These are phyloP conservation scores for Paecilomyces niveus DNA, from an alignment of 2,329 filamentous ascomycete species.

Conservation along the genomic window DNA sequence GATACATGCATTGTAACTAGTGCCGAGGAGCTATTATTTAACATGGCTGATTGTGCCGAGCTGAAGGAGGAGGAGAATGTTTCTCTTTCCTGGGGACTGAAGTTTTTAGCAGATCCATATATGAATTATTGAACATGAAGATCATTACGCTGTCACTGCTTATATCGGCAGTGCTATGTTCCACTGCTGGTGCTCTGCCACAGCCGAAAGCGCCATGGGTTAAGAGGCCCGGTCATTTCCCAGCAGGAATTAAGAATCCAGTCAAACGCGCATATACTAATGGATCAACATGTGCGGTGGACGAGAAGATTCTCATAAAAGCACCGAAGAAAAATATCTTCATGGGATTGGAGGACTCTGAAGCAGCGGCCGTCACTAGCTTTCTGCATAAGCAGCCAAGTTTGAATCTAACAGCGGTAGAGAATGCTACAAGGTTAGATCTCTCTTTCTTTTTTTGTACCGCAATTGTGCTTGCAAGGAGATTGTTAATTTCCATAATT, in stretches of 20 bases:
- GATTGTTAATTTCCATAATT: background rate
- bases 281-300: background rate
- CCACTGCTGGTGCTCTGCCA: background rate
- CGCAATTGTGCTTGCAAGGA: background rate
- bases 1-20: background rate
- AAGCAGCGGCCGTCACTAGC: conserved; percentile 5
- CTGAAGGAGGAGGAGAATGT: background rate
- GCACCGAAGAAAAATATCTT: conserved; percentile 7
- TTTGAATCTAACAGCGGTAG: conserved; percentile 7
- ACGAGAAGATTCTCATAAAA: background rate
- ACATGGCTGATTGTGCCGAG: background rate
- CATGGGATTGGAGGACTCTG: conserved; percentile 1
- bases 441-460: too few species aligned
- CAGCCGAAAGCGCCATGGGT: background rate
- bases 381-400: conserved; percentile 4
- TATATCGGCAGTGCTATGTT: background rate
- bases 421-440: conserved; percentile 3
- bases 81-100: background rate
- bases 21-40: background rate
- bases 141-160: background rate
- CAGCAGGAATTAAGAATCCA: background rate
- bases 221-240: background rate
- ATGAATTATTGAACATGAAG: background rate
- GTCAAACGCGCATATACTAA: background rate
- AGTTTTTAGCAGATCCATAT: background rate